Evolutionary conservation across 345 rosid species (phyloP), one percentile per base, ranked within the genome.

Genomic region (Geranium brycei): DNA sequence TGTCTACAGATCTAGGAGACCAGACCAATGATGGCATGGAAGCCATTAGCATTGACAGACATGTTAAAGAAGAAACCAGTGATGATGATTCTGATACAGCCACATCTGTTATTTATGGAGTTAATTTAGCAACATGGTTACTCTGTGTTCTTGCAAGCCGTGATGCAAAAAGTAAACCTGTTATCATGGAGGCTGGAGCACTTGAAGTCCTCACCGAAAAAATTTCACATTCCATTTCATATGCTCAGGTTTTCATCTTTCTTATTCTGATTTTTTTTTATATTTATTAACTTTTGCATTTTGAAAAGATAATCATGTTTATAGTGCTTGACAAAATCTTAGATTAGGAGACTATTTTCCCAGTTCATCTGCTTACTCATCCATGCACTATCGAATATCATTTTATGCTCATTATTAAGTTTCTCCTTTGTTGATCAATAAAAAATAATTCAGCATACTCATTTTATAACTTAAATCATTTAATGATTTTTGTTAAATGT

Each of bases 91-190:
- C 83, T 12, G 76, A 65, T 72, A 58, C 66, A 3, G 80, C 81
- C 61, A 79, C 86, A 40, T 70, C 83, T 31, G 66, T 87, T 62
- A 81, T 95, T 71, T 77, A 63, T 75, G 99, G 95, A 70, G 78
- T 74, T 53, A 85, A 81, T 77, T 80, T 95, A 65, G 96, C 96
- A 61, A 80, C 83, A 69, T 91, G 96, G 96, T 78, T 95, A 64
- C 95, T 95, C 19, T 83, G 95, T 11, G 82, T 95, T 67, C 92
- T 95, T 79, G 91, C 99, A 18, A 87, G 97, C 77, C 91, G 82
- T 64, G 90, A 88, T 75, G 93, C 80, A 72, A 87, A 80, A 75
- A 83, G 86, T 70, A 91, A 81, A 83, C 78, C 65, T 56, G 83
- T 78, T 31, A 87, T 95, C 73, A 72, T 95, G 97, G 97, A 91